phyloP scores from a whole-genome alignment of 2,329 filamentous ascomycete genomes.

The Penicillium sp. region DNA sequence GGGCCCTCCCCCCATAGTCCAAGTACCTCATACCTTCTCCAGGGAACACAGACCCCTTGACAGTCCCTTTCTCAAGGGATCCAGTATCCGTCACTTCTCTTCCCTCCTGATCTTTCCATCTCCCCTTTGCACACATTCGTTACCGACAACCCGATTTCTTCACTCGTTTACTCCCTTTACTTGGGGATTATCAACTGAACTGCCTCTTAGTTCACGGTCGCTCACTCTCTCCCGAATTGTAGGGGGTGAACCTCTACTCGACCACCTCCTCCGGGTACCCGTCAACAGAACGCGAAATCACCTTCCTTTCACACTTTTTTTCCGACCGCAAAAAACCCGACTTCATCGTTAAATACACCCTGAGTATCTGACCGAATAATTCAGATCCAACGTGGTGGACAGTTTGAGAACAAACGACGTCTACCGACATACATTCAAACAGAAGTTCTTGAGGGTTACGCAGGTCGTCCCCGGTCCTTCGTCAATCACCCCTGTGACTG shows the following conservation, averaged over 20 bases:
- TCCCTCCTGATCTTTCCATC: conserved; percentile 14
- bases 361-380: not conserved
- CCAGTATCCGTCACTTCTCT: conserved; percentile 13
- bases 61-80: conserved; percentile 15
- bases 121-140: conserved; percentile 17
- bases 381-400: not conserved
- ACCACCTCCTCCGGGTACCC: not conserved
- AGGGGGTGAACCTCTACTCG: conserved; percentile 4
- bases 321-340: not conserved
- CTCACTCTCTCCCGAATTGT: not conserved
- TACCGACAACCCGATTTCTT: conserved; percentile 8
- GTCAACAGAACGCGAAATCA: conserved; percentile 8
- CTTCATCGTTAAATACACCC: not conserved
- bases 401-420: conserved; percentile 1
- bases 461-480: conserved; percentile 40
- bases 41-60: conserved; percentile 20
- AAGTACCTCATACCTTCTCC: conserved; percentile 13
- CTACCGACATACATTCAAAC: conserved; percentile 6
- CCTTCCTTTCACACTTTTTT: not conserved
- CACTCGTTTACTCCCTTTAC: conserved; percentile 2
- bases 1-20: not conserved
- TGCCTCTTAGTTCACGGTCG: not conserved
- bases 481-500: conserved; percentile 19
- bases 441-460: conserved; percentile 36
- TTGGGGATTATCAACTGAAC: not conserved